Evolutionary conservation across 2,329 filamentous ascomycete genomes (phyloP).

Genomic region (Fusarium tuaranense): DNA sequence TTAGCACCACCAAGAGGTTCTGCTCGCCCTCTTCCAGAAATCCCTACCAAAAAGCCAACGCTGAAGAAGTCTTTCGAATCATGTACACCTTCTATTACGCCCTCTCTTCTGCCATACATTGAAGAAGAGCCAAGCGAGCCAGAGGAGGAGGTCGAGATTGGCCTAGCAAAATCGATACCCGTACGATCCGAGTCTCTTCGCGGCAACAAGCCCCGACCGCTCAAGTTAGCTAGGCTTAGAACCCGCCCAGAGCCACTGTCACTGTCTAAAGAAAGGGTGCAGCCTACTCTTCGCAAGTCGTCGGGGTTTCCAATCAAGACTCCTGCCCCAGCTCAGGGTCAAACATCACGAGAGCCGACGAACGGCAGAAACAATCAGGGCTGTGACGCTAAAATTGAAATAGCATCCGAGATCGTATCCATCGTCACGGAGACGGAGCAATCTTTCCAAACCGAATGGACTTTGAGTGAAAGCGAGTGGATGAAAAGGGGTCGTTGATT

Average conservation of each 20-base stretch:
- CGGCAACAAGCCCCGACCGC: neutral
- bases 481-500: constrained; percentile 5
- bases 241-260: neutral
- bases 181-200: constrained; percentile 17
- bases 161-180: constrained; percentile 14
- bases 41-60: constrained; percentile 22
- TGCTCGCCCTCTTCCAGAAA: constrained; percentile 37
- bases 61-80: constrained; percentile 14
- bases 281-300: neutral
- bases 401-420: neutral
- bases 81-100: constrained; percentile 11
- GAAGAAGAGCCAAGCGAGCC: constrained; percentile 31
- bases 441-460: constrained; percentile 22
- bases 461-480: constrained; percentile 36
- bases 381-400: neutral
- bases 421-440: constrained; percentile 6
- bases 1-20: neutral
- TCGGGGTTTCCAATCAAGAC: neutral
- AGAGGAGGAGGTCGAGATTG: constrained; percentile 23
- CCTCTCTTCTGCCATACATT: constrained; percentile 36
- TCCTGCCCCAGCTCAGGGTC: neutral
- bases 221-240: neutral
- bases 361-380: neutral
- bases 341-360: neutral
- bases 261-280: neutral